Evolutionary conservation across 768 basidiomycete species (phyloP).

Genomic region (Amyloporia xantha): DNA sequence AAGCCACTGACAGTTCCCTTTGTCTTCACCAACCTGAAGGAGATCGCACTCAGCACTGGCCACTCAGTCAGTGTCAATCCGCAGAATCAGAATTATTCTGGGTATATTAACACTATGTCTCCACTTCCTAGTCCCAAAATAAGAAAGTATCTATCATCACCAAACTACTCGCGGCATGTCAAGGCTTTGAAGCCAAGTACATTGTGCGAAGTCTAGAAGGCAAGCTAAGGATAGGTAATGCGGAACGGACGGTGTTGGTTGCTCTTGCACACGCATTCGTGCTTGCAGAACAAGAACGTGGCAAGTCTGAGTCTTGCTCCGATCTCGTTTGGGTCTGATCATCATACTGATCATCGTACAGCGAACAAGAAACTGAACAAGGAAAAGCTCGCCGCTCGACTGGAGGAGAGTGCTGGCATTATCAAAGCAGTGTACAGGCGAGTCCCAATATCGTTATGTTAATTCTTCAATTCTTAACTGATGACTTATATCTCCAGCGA

Average conservation of each 20-base stretch:
- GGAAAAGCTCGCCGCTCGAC: constrained; percentile 61
- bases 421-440: constrained; percentile 94
- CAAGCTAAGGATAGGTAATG: constrained; percentile 94
- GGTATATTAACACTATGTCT: too few relatives aligned
- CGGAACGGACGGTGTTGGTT: constrained; percentile 91
- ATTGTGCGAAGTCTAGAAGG: constrained; percentile 94
- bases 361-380: constrained; percentile 67
- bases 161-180: constrained; percentile 87
- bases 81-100: too few relatives aligned
- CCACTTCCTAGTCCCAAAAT: constrained; percentile 67
- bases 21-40: constrained; percentile 85
- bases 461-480: background rate
- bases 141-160: constrained; percentile 96
- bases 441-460: constrained; percentile 10
- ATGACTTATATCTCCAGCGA: constrained; percentile 48
- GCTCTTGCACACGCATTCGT: constrained; percentile 91
- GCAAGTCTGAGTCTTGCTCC: too few relatives aligned
- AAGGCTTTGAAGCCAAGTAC: constrained; percentile 91
- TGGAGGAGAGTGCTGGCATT: constrained; percentile 71
- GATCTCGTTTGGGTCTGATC: background rate
- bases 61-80: constrained; percentile 75
- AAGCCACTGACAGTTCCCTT: constrained; percentile 83
- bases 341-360: constrained; percentile 26
- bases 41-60: constrained; percentile 83
- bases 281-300: constrained; percentile 66